A percentile compares a stretch with the other conserved stretches of the same genome.
phyloP scores from a whole-genome alignment of 2,329 filamentous ascomycete species.

The Camptophora hylomeconis region DNA sequence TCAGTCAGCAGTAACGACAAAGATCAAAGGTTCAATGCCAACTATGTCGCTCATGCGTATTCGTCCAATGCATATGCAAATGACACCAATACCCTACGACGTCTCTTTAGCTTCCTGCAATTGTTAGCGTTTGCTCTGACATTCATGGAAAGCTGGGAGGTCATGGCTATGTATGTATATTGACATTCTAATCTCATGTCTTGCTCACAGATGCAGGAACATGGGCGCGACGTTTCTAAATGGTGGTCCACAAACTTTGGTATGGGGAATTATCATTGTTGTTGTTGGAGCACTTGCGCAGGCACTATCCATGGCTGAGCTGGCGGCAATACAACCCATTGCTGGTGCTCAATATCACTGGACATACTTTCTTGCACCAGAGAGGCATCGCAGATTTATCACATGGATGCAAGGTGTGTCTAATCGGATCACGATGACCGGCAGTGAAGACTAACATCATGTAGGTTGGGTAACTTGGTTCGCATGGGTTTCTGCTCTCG shows the following conservation, averaged over 20 bases:
- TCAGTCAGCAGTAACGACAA: too few relatives aligned
- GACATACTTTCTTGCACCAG: slow-evolving; percentile 25
- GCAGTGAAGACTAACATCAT: too few relatives aligned
- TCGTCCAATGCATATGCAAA: too few relatives aligned
- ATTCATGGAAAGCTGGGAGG: slow-evolving; percentile 14
- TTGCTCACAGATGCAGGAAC: slow-evolving; percentile 1
- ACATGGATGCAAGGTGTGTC: slow-evolving; percentile 24
- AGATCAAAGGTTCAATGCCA: too few relatives aligned
- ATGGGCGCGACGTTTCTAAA: slow-evolving; percentile 1
- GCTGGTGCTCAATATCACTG: slow-evolving; percentile 33
- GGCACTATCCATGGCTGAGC: slow-evolving; percentile 25
- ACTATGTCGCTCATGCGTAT: too few relatives aligned
- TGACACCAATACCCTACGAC: slow-evolving; percentile 22
- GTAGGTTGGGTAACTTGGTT: slow-evolving; percentile 32
- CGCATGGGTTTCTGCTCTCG: slow-evolving; percentile 24
- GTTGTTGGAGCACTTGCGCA: slow-evolving; percentile 19
- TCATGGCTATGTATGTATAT: slow-evolving; percentile 10
- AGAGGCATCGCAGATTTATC: slow-evolving; percentile 19
- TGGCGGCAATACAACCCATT: slow-evolving; percentile 28
- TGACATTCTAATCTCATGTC: neutral
- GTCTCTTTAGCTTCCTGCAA: slow-evolving; percentile 16
- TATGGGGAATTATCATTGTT: slow-evolving; percentile 18
- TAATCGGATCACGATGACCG: too few relatives aligned
- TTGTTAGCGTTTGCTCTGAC: slow-evolving; percentile 15
- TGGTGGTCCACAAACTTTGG: slow-evolving; percentile 19